Base-by-base conservation (phyloP, 2,329 filamentous ascomycete species). In the Myotisia sp. region DNA sequence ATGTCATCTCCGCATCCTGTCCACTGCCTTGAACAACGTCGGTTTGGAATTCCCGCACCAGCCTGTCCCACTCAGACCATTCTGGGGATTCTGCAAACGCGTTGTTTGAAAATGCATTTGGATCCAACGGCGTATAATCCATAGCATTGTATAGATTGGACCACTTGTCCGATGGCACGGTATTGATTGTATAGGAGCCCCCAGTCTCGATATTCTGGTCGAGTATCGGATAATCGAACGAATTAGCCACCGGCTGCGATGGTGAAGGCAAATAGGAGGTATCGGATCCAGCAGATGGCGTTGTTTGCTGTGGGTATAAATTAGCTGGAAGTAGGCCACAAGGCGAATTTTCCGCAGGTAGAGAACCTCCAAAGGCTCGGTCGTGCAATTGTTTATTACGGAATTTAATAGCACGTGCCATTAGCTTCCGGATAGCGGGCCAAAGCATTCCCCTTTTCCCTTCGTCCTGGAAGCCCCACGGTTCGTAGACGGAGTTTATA, bases 381-480 rank as follows among this genome's bases (percentile, higher is more conserved):
- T n/a, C n/a, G n/a, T 49, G 47, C 29, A 51, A 47, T 36, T 73
- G 70, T 36, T 63, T 64, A 26, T 63, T 59, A 31, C 73, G 60
- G 27, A 65, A 67, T 8, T 62, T 61, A 28, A 59, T 58, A 8
- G 75, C 75, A 47, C 71, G 72, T 9, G 62, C 62, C 54, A 78
- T 68, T 2, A 79, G 55, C 41, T 70, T 74, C 17, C 65, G 59
- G 29, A 80, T 55, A 1, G 74, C 74, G 27, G 68, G 67, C 75
- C 76, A 79, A 0, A 79, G 53, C 56, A 71, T 69, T 3, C 70
- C 67, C 33, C 64, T 65, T 36, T 62, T 65, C n/a, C 55, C 53
- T 16, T 56, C 52, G 10, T 44, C 45, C 9, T 51, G 48, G 3
- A 39, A 36, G 29, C 54, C 48, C 53, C 54, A 60, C 12, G 53